Evolutionary conservation across 495 filamentous ascomycete genomes (phyloP).

Genomic region (Penicillium waksmanii): DNA sequence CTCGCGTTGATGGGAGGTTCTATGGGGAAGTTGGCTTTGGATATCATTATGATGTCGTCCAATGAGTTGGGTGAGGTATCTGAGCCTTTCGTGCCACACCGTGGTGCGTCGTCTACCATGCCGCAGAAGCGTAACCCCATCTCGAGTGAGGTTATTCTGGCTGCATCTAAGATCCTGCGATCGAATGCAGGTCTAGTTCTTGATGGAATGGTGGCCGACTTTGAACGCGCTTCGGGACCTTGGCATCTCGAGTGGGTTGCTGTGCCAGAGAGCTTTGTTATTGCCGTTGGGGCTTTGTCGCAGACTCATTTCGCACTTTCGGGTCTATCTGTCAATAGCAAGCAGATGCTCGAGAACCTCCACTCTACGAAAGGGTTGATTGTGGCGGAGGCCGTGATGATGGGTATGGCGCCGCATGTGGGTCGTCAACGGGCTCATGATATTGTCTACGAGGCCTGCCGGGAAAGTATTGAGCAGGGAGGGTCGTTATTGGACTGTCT

Average conservation of each 20-base stretch:
- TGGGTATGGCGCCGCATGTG: constrained; percentile 53
- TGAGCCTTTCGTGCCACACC: constrained; percentile 57
- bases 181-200: constrained; percentile 54
- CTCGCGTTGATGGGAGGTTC: constrained; percentile 53
- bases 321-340: constrained; percentile 50
- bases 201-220: constrained; percentile 58
- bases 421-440: constrained; percentile 56
- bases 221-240: constrained; percentile 55
- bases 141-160: constrained; percentile 55
- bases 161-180: constrained; percentile 53
- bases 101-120: constrained; percentile 58
- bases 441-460: constrained; percentile 58
- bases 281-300: constrained; percentile 51
- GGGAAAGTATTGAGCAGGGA: constrained; percentile 49
- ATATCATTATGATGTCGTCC: constrained; percentile 59
- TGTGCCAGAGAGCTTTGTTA: constrained; percentile 54
- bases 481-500: constrained; percentile 46
- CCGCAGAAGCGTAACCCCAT: constrained; percentile 61
- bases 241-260: constrained; percentile 61
- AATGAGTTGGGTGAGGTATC: constrained; percentile 58
- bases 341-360: constrained; percentile 52
- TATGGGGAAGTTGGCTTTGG: constrained; percentile 56
- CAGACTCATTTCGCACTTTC: constrained; percentile 53
- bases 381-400: constrained; percentile 61
- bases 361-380: constrained; percentile 52